Evolutionary conservation across 2,329 filamentous ascomycete species (phyloP), one percentile per base, ranked within the genome.

Genomic region (Fusarium continuum): DNA sequence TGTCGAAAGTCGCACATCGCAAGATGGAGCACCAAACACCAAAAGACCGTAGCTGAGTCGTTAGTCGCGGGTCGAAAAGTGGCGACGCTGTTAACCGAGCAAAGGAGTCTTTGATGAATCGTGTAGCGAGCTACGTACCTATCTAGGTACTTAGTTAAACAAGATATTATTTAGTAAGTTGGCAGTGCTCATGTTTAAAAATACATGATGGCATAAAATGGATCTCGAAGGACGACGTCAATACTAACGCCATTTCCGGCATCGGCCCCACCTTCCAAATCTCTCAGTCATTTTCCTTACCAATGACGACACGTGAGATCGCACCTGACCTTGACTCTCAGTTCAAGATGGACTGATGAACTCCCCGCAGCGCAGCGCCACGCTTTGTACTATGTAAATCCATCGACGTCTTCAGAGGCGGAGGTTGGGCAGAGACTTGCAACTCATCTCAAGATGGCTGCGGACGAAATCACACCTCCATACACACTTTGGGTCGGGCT

Each of bases 401-500:
- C 34, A 40, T 23, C 28, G 16, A n/a, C 31, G 20, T 20, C 20
- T n/a, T n/a, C n/a, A n/a, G n/a, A n/a, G n/a, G n/a, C n/a, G n/a
- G 46, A 25, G 26, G 36, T 50, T 45, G 17, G 9, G n/a, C 20
- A 39, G 14, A 36, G 9, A 58, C 36, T 52, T 22, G 2, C 29
- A 36, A 35, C 40, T 10, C 29, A 48, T 26, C 20, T 19, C 9
- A 11, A 16, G 9, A 39, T 29, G 25, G 19, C 34, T 25, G 8
- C 16, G 26, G 52, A 57, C 16, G 20, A 23, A 28, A 51, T n/a
- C 40, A 44, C 8, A 32, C 20, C 35, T 43, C 16, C n/a, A 10
- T 26, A n/a, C 46, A 48, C 32, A 29, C 25, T 16, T 56, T 60
- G 60, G 68, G 35, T 56, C 63, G 60, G 68, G 35, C 49, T 70